Evolutionary conservation across 2,329 filamentous ascomycete genomes (phyloP), one percentile per base, ranked within the genome.

Genomic region (Zasmidium cellare): DNA sequence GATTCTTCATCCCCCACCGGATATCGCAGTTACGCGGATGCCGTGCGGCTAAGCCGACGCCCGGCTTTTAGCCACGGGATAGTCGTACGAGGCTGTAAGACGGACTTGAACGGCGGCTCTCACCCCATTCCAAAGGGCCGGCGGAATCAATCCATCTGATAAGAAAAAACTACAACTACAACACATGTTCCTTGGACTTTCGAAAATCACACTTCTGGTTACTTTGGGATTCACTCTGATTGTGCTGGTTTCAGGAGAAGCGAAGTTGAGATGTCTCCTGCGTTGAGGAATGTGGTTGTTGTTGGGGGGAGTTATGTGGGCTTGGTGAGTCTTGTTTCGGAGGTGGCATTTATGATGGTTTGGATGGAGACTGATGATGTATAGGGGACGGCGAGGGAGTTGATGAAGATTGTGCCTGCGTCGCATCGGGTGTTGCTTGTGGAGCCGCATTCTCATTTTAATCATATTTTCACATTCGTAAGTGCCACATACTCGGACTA

Each of bases 381-480:
- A n/a, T 45, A 64, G 61, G 58, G 58, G 11, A 53, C 62, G 19
- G 59, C 55, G 3, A 44, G 62, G 47, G 57, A 64, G 22, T 51
- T 64, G 22, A 64, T 64, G 62, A 59, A 55, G 49, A 57, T 57
- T 5, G 14, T 62, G 12, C 63, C 57, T 5, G 48, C 53, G 12
- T 59, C 51, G 1, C 52, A 63, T 46, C 49, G 58, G 22, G 62
- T 65, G n/a, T 56, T 65, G 14, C 57, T 65, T 16, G 58, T 65
- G 22, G 63, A 65, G 45, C 60, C 61, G 9, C 61, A 63, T 52
- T 56, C 44, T 5, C 60, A 64, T 35, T 65, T 65, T 35, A 60
- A 65, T 25, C 62, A 65, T 47, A 59, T 64, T 19, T 65, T 65
- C 58, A 58, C 61, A 11, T 62, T 65, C 25, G n/a, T n/a, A n/a